phyloP scores from a whole-genome alignment of 2,329 filamentous ascomycete genomes.

The Cephalotrichum gorgonifer region DNA sequence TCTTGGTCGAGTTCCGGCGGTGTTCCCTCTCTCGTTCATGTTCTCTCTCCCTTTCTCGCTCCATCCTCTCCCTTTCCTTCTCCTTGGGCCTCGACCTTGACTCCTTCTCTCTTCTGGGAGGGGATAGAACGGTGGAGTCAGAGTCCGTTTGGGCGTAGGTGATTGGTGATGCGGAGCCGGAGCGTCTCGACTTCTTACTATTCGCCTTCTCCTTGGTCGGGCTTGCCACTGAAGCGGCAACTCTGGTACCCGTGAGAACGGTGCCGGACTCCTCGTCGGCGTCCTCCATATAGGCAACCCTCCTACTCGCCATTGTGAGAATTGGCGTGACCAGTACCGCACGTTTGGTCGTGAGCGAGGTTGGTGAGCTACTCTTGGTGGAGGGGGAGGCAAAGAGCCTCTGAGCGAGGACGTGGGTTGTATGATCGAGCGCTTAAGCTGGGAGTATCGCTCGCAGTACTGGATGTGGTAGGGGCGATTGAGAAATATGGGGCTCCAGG shows the following conservation, averaged over 20 bases:
- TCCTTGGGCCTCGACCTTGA: slow-evolving; percentile 1
- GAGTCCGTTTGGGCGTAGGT: slow-evolving; percentile 3
- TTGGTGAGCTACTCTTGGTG: not conserved
- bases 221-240: slow-evolving; percentile 8
- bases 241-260: slow-evolving; percentile 6
- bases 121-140: slow-evolving; percentile 2
- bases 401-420: not conserved
- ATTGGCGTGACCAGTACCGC: not conserved
- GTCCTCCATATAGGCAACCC: slow-evolving; percentile 9
- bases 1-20: slow-evolving; percentile 4
- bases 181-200: slow-evolving; percentile 5
- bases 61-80: not conserved
- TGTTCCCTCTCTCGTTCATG: slow-evolving; percentile 3
- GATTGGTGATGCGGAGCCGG: slow-evolving; percentile 1
- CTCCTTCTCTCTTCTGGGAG: not conserved
- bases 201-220: slow-evolving; percentile 6
- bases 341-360: not conserved
- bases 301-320: slow-evolving; percentile 5
- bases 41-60: slow-evolving; percentile 1
- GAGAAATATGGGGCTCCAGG: not conserved
- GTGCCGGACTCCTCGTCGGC: slow-evolving; percentile 8
- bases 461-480: not conserved
- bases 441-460: not conserved
- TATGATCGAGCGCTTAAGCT: not conserved
- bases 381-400: not conserved